Conservation (phyloP, 163 green algal genomes). For the Coccomyxa subellipsoidea region DNA sequence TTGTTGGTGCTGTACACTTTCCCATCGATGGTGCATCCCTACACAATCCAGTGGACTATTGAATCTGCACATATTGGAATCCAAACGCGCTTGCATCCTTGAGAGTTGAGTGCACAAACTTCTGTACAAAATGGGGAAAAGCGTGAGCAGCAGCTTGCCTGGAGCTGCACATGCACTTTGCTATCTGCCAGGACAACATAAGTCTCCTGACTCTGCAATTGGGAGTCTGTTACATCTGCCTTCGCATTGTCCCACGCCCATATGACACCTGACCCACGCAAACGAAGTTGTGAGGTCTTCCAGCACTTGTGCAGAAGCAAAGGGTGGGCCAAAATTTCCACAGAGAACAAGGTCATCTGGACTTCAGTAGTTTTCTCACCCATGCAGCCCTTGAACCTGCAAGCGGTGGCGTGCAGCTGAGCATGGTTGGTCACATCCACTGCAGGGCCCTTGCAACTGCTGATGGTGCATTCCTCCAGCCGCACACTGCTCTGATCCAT, state of each 20-base stretch:
- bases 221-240: not conserved
- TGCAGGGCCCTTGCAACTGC: conserved; percentile 49
- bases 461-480: conserved; percentile 37
- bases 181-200: conserved; percentile 1
- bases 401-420: not conserved
- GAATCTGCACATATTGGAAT: too few relatives aligned
- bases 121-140: not conserved
- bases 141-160: not conserved
- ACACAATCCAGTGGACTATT: not conserved
- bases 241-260: not conserved
- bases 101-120: too few relatives aligned
- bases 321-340: too few relatives aligned
- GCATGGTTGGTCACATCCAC: conserved; percentile 43
- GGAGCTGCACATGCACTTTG: not conserved
- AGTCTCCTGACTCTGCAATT: not conserved
- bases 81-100: too few relatives aligned
- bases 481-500: conserved; percentile 35
- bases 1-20: not conserved
- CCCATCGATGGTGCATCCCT: conserved; percentile 23
- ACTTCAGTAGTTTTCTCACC: too few relatives aligned
- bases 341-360: too few relatives aligned
- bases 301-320: too few relatives aligned
- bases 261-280: not conserved
- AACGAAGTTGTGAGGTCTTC: too few relatives aligned
- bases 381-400: not conserved